Evolutionary conservation across 306 rosid species (phyloP), one percentile per base, ranked within the genome.

Genomic region (Erythrophleum fordii): DNA sequence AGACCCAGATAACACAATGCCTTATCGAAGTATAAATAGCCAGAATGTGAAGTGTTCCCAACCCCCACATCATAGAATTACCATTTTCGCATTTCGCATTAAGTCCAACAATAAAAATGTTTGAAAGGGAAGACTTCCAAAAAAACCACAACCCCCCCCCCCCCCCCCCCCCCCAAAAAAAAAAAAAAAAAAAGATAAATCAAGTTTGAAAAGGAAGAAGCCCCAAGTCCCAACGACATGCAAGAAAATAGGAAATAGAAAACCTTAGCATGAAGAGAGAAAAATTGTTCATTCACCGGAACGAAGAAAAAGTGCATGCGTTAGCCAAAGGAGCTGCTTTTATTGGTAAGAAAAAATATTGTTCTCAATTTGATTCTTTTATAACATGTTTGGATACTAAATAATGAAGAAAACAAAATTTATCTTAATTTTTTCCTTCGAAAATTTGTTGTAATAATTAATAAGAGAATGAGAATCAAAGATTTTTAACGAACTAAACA

Each of bases 241-340:
- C 62, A 86, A 18, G 65, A 41, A 39, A 67, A 68, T 8, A 7
- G 8, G 9, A 37, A 49, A 74, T 4, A 71, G 52, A 64, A 83
- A 53, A 83, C 77, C 69, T 35, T 46, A 37, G 75, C 25, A 1
- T 13, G 39, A 9, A 56, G 68, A 39, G 13, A 22, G 45, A 17
- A 25, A 11, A 20, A 2, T 6, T 37, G 42, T 37, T 1, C 18
- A 5, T 0, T 14, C 45, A 64, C 45, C 11, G 23, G 6, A 64
- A 48, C 34, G 18, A 41, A 41, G 22, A 11, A 39, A 10, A 76
- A 64, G 6, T 34, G 59, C 77, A 12, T 52, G 44, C 6, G 5
- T 44, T 52, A 86, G 62, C 4, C 31, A 3, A 55, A 55, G 62
- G 62, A 55, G 28, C 62, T 22, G 29, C 62, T 14, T n/a, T 5